Evolutionary conservation across 2,329 filamentous ascomycete genomes (phyloP), one percentile per base, ranked within the genome.

Genomic region (Fusarium sp.): DNA sequence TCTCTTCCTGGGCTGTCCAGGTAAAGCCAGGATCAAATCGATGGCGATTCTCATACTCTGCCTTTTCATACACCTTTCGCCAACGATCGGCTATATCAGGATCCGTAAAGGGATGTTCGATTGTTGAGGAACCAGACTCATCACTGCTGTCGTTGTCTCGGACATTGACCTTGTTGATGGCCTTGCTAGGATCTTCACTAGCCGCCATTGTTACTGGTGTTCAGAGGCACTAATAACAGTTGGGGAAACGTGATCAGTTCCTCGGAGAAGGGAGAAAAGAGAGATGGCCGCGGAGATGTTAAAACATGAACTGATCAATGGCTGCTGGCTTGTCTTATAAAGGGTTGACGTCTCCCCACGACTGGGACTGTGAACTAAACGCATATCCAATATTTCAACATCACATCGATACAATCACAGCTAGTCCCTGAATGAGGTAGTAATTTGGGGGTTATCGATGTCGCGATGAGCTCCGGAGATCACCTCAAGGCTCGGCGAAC

Each of bases 11-110:
- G 5, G 79, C 76, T 0, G 80, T 80, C 83, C 83, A 85, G 17
- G 77, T 77, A 8, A 65, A 74, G 15, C 36, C 55, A 3, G 74
- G 73, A 40, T 90, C 87, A 70, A 86, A 90, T 14, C 87, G 82
- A 71, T 90, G 87, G 1, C 82, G 77, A 19, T 88, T 88, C 75
- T 90, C 88, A 68, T 89, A 90, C 1, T 76, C 63, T 2, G 85
- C 84, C 8, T 83, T 82, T 63, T 88, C 85, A 61, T 88, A 88
- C 6, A 87, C 72, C 6, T 76, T 76, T 3, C 79, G 77, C 82
- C 85, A 88, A 68, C 85, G 81, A n/a, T 83, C 81, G 2, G 85
- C 84, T 3, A 85, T 77, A 4, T 79, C 77, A 4, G 83, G 81
- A 48, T 87, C 83, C 0, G 81, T 77, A 67, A 88, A 88, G 34